A percentile compares a stretch with the other conserved stretches of the same genome.
Evolutionary conservation across 2,329 filamentous ascomycete genomes (phyloP).

Genomic region (Penicillium sp.): DNA sequence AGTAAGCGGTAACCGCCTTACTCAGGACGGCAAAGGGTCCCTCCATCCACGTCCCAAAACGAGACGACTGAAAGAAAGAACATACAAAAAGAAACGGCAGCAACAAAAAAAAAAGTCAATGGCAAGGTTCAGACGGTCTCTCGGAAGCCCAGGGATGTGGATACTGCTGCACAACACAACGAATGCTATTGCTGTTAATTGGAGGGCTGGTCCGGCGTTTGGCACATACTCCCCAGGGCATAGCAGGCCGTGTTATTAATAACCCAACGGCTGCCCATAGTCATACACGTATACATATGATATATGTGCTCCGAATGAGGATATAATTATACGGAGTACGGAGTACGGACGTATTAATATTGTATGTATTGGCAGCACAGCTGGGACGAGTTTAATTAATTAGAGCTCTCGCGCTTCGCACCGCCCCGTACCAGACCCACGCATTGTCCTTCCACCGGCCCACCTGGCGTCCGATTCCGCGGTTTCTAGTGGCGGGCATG

Average conservation of each 20-base stretch:
- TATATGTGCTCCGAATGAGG: too few relatives aligned
- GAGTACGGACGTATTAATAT: background rate
- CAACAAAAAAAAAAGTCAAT: background rate
- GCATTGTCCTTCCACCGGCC: background rate
- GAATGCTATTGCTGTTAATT: background rate
- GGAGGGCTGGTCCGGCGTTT: background rate
- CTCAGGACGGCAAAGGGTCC: background rate
- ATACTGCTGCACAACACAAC: background rate
- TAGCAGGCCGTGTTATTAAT: background rate
- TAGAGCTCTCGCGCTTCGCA: conserved; percentile 9
- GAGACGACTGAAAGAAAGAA: background rate
- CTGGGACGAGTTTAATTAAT: background rate
- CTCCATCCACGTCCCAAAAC: background rate
- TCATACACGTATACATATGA: background rate
- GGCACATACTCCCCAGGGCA: background rate
- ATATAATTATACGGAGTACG: too few relatives aligned
- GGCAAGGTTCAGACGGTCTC: conserved; percentile 1
- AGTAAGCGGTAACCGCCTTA: too few relatives aligned
- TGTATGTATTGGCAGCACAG: too few relatives aligned
- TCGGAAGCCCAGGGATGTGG: conserved; percentile 13
- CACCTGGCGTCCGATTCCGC: background rate
- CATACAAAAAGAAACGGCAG: background rate
- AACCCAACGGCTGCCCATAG: background rate
- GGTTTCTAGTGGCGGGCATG: background rate
- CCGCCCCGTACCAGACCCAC: conserved; percentile 11